phyloP scores from a whole-genome alignment of 768 basidiomycete genomes.

The Stropharia rugosoannulata region DNA sequence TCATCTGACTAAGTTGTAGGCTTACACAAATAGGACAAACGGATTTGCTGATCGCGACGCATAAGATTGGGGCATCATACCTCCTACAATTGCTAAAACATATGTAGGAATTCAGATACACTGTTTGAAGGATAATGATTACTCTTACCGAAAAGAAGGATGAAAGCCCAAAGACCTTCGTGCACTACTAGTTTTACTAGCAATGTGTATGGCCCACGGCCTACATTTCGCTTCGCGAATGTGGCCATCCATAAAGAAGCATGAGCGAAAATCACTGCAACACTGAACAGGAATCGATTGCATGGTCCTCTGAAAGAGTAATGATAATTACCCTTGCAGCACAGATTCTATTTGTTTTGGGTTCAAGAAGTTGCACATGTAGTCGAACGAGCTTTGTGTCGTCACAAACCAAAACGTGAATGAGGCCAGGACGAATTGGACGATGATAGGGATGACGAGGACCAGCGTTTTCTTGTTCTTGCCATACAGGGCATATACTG shows the following conservation, averaged over 20 bases:
- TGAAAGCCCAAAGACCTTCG: constrained; percentile 4
- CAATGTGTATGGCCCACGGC: neutral
- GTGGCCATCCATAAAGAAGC: constrained; percentile 1
- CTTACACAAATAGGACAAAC: constrained; percentile 5
- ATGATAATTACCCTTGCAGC: neutral
- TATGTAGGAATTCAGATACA: neutral
- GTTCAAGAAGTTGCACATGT: constrained; percentile 3
- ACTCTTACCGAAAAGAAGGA: neutral
- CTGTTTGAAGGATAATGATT: neutral
- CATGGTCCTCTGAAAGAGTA: neutral
- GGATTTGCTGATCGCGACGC: constrained; percentile 3
- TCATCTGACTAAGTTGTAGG: too few relatives aligned
- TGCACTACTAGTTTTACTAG: constrained; percentile 1
- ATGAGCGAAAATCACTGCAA: constrained; percentile 4
- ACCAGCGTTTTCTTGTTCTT: constrained; percentile 1
- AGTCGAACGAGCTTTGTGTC: constrained; percentile 2
- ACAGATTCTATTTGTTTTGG: neutral
- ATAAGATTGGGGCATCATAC: neutral
- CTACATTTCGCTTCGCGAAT: constrained; percentile 1
- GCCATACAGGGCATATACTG: constrained; percentile 3
- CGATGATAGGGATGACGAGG: neutral
- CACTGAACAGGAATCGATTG: neutral
- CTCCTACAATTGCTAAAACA: neutral
- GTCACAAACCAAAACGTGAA: neutral
- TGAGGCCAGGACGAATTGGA: neutral